Evolutionary conservation across 106 monocot species (phyloP), one percentile per base, ranked within the genome.

Genomic region (Posidonia australis): DNA sequence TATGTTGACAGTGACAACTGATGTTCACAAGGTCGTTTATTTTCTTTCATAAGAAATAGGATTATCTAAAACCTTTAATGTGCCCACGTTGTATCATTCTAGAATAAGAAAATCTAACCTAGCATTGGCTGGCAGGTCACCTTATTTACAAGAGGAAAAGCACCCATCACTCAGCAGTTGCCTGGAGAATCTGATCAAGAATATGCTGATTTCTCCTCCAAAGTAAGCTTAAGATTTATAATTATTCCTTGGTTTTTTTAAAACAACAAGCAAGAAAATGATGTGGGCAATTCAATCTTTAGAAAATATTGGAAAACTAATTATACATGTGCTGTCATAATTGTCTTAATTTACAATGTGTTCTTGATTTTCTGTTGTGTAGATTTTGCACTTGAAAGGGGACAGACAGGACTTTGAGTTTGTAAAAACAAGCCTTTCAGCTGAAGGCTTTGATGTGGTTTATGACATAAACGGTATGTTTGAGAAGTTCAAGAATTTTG

Each of bases 101-200:
- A n/a, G 1, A 53, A 53, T 53, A 14, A 20, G 23, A 23, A 53
- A 62, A 62, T 12, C 18, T n/a, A 20, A 62, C 3, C 17, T 18
- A 23, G 31, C 31, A 58, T 58, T 28, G 29, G 18, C 67, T 76
- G 17, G 17, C 66, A 90, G 94, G 90, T 96, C 46, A 90, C 96
- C n/a, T 73, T 98, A 74, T 98, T 98, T 71, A 90, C 96, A 9
- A 82, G 96, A 44, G 96, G 96, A 13, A 98, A 98, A 74, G 82
- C 96, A 41, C 84, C 96, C 6, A 81, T 98, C 47, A 87, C 96
- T 49, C 84, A 87, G 59, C 90, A 90, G 48, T 54, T 98, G 52
- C 96, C 96, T 28, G 90, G 84, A 46, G 96, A 98, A 79, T 90
- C 90, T 13, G 87, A 87, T 68, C 62, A 80, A 64, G 90, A 98